These are phyloP conservation scores for Secale cereale DNA, from an alignment of 176 grass and related monocot species.

Conservation along the genomic window DNA sequence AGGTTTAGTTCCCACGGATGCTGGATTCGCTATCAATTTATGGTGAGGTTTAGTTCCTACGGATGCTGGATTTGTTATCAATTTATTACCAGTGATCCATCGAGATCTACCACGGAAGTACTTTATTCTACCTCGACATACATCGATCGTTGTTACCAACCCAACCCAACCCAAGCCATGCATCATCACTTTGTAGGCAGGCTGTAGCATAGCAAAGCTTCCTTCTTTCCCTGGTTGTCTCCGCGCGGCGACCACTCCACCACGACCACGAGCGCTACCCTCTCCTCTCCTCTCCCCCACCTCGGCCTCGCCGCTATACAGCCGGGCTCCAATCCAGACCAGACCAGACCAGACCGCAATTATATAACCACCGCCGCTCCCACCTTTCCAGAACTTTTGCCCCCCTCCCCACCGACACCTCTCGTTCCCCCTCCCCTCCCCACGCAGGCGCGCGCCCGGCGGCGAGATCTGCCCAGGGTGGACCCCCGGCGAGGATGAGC, in stretches of 20 bases:
- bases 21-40: no score
- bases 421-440: not conserved
- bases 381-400: constrained; percentile 22
- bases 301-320: not conserved
- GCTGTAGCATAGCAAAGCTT: not conserved
- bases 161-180: not conserved
- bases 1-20: no score
- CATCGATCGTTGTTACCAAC: not conserved
- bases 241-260: not conserved
- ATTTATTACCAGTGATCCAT: no score
- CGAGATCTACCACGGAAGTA: no score
- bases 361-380: constrained; percentile 42
- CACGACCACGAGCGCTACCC: not conserved
- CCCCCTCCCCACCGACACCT: not conserved
- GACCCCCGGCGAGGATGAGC: constrained; percentile 37
- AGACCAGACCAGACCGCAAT: constrained; percentile 32
- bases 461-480: constrained; percentile 66
- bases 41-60: no score
- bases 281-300: not conserved
- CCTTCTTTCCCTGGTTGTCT: not conserved
- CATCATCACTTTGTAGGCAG: not conserved
- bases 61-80: no score
- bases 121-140: not conserved
- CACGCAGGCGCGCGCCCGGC: not conserved
- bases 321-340: constrained; percentile 6